phyloP scores from a whole-genome alignment of 179 eudicot species.

The Spinacia oleracea region DNA sequence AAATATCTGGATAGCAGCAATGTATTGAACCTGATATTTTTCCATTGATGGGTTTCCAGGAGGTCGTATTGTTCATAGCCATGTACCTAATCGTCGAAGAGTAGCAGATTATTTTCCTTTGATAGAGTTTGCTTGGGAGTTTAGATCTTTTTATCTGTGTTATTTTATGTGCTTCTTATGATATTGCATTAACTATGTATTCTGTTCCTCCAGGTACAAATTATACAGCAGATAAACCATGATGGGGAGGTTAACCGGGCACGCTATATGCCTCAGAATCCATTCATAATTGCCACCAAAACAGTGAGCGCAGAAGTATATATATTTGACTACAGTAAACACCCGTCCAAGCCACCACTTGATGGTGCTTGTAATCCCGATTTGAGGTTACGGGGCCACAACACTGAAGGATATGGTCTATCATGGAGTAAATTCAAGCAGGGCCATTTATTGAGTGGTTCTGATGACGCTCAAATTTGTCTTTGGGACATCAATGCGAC shows the following conservation, averaged over 20 bases:
- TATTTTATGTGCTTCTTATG: background rate
- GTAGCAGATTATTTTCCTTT: background rate
- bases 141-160: background rate
- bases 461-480: constrained; percentile 96
- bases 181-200: constrained; percentile 1
- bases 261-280: constrained; percentile 93
- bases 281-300: constrained; percentile 82
- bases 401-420: constrained; percentile 86
- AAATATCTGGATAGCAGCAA: background rate
- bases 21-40: background rate
- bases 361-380: constrained; percentile 88
- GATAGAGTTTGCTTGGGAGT: background rate
- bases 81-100: background rate
- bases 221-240: constrained; percentile 86
- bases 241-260: constrained; percentile 95
- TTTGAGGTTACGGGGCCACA: constrained; percentile 87
- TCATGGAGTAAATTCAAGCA: constrained; percentile 89
- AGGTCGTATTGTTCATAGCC: background rate
- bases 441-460: constrained; percentile 88
- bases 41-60: background rate
- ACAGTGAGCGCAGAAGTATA: constrained; percentile 84
- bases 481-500: constrained; percentile 90
- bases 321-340: constrained; percentile 86
- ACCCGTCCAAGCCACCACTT: constrained; percentile 88
- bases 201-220: constrained; percentile 62